Evolutionary conservation across 2,329 filamentous ascomycete species (phyloP).

Genomic region (Colletotrichum gloeosporioides): DNA sequence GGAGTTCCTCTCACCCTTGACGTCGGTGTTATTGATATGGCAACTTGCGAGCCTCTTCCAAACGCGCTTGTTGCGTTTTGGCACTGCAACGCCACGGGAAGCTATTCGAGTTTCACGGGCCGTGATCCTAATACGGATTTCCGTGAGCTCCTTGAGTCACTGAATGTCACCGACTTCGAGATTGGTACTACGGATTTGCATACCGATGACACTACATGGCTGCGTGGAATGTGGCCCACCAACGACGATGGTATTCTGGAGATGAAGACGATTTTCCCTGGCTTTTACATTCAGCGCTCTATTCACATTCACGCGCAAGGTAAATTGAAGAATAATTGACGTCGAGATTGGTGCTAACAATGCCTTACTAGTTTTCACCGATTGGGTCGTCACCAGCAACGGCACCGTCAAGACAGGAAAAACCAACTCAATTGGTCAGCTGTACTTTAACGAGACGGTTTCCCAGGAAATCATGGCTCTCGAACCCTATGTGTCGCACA

Average conservation of each 20-base stretch:
- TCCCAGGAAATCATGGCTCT: constrained; percentile 47
- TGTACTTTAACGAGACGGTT: constrained; percentile 1
- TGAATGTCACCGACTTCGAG: neutral
- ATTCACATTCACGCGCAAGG: constrained; percentile 51
- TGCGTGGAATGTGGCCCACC: neutral
- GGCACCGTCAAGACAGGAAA: constrained; percentile 19
- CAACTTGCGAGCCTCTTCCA: constrained; percentile 1
- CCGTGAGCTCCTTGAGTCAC: neutral
- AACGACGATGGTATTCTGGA: neutral
- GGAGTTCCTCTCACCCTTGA: constrained; percentile 2
- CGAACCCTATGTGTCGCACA: constrained; percentile 53
- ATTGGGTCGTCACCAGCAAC: constrained; percentile 19
- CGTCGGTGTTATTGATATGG: constrained; percentile 4
- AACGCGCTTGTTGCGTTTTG: neutral
- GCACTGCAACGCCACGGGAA: neutral
- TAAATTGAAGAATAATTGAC: rapidly evolving
- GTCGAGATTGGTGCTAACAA: neutral
- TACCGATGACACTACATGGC: neutral
- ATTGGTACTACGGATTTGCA: neutral
- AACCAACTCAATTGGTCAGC: constrained; percentile 31
- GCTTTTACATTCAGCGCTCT: constrained; percentile 45
- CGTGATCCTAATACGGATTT: neutral
- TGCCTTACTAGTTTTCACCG: neutral
- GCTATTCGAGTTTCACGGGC: neutral
- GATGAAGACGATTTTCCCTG: neutral